Base-by-base conservation (phyloP, 2,329 filamentous ascomycete genomes). In the Aotearoamyces nothofagi region DNA sequence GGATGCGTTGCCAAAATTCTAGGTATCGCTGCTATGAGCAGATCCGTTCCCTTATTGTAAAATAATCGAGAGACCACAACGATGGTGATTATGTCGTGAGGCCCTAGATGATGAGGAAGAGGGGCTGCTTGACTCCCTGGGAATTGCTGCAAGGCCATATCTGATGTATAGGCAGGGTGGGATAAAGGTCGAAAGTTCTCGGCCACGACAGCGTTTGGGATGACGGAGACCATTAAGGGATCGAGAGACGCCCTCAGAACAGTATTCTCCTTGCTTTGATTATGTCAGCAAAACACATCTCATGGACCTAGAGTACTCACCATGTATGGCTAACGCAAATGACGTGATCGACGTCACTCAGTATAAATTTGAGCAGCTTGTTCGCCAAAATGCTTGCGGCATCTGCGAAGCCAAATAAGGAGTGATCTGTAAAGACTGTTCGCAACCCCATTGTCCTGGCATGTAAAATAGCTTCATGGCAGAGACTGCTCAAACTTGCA, bases 261-360 rank as follows among this genome's bases (percentile, higher is more conserved):
- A 0, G 90, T 98, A 47, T 98, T 98, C 53, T 98, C 90, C 52
- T 98, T 98, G 60, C 84, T 92, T 38, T 3, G 3, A 11, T 8
- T 24, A 15, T 13, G 10, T 14, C 5, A 29, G 17, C 14, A 7
- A 9, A 11, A 19, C 4, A n/a, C 3, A 9, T 22, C 15, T 29
- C 9, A 5, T 29, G 15, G 5, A 20, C 9, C 3, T 5, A 8
- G 17, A n/a, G 24, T 14, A 39, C 64, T 38, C 58, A 90, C 84
- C 87, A 94, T 22, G 90, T 98, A 60, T 98, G 86, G 55, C 84
- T 94, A 44, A 98, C 90, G 47, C 90, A 98, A 26, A 98, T 92
- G 36, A 92, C 86, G 63, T 98, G 90, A 48, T 96, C 90, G 9
- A 98, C 86, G 49, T 98, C 90, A 51, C 87, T 96, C 39, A 98